Evolutionary conservation across 2,329 filamentous ascomycete genomes (phyloP).

Genomic region (Pseudogymnoascus verrucosus): DNA sequence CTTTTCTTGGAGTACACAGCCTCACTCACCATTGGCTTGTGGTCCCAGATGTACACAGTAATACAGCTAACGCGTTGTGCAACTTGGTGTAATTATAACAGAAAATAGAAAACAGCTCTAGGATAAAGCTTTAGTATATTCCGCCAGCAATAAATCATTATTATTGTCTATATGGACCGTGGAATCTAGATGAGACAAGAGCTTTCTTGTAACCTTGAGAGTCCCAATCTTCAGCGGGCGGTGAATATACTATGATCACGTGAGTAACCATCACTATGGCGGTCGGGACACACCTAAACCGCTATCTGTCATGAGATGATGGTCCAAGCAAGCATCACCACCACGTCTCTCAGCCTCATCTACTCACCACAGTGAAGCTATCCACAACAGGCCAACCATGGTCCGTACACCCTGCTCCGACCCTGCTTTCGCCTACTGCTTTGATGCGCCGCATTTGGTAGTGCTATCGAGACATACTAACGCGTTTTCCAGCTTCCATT

Average conservation of each 20-base stretch:
- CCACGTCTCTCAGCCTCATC: background rate
- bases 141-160: background rate
- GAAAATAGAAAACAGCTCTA: background rate
- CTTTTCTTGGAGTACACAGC: background rate
- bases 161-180: background rate
- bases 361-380: constrained; percentile 3
- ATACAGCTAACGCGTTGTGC: background rate
- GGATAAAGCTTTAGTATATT: background rate
- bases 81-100: background rate
- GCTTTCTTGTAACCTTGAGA: background rate
- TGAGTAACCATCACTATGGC: background rate
- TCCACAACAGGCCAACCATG: constrained; percentile 5
- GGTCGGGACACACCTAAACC: background rate
- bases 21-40: background rate
- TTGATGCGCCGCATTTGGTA: background rate
- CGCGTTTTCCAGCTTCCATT: constrained; percentile 48
- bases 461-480: background rate
- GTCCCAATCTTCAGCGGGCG: background rate
- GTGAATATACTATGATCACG: background rate
- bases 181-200: background rate
- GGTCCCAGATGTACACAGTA: background rate
- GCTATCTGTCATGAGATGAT: background rate
- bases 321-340: constrained; percentile 8
- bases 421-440: background rate
- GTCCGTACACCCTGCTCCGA: background rate